Base-by-base conservation (phyloP, 495 filamentous ascomycete genomes). In the Neurospora terricola region DNA sequence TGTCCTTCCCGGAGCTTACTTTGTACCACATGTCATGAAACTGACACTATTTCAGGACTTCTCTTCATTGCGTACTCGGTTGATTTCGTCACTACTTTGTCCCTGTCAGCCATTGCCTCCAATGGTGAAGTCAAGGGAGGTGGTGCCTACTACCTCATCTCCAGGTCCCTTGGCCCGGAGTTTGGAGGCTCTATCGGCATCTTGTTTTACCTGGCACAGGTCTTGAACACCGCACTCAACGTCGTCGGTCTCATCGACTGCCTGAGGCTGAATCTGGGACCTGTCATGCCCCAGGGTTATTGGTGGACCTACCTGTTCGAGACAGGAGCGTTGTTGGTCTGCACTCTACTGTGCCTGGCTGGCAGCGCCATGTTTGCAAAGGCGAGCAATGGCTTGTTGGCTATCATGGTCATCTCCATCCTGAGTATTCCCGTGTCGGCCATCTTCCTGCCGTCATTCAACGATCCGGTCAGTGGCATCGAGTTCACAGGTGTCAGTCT, bases 161-260 rank as follows among this genome's bases (percentile, higher is more conserved):
- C 93, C 16, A 88, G 93, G 70, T 94, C 92, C 39, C 82, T 97
- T 23, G 93, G 93, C 5, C 93, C 93, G 14, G 93, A 97, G 75
- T 97, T 97, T 78, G 93, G 93, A 38, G 93, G 93, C n/a, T 93
- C 91, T 5, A 97, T 97, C 70, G 93, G 93, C 4, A 82, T 96
- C n/a, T 90, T 97, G 10, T 95, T 96, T 79, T 97, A 95, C 78
- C 82, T 96, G 18, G 93, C 93, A 18, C 90, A 91, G 74, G 91
- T 92, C 1, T 88, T 97, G 78, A 96, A 96, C 79, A 95, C 93
- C 3, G 92, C 91, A 18, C 91, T 97, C 87, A 97, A 97, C 77
- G 90, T 94, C 14, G 92, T 96, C 38, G 93, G 93, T 81, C 85
- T 97, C 72, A 88, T 97, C 73, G 92, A 96, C 79, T 96, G 93